Evolutionary conservation across 2,329 filamentous ascomycete genomes (phyloP).

Genomic region (Fusarium verticillioides): DNA sequence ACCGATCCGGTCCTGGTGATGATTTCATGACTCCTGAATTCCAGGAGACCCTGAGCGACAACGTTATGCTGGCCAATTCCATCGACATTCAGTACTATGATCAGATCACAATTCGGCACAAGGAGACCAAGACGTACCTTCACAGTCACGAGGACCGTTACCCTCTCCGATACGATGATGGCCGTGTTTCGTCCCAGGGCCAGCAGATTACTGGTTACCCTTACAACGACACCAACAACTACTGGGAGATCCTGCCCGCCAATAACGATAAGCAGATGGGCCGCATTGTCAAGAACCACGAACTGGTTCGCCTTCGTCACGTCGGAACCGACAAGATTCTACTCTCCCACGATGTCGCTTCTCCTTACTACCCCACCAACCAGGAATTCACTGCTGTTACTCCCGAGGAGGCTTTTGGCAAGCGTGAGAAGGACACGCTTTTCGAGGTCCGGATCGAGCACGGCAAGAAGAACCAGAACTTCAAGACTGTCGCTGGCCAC

Average conservation of each 20-base stretch:
- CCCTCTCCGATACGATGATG: conserved; percentile 95
- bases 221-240: conserved; percentile 98
- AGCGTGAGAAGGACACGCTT: conserved; percentile 86
- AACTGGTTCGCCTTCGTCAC: conserved; percentile 87
- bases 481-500: conserved; percentile 90
- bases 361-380: conserved; percentile 95
- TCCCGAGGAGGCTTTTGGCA: conserved; percentile 75
- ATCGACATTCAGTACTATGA: conserved; percentile 92
- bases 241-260: conserved; percentile 90
- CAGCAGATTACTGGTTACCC: conserved; percentile 99
- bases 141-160: conserved; percentile 93
- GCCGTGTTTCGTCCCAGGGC: conserved; percentile 94
- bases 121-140: conserved; percentile 95
- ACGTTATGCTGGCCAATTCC: conserved; percentile 88
- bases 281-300: conserved; percentile 81
- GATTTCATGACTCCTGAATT: conserved; percentile 99
- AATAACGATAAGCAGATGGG: conserved; percentile 68
- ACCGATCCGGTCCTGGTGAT: conserved; percentile 89
- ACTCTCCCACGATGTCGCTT: conserved; percentile 95
- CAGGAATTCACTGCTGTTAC: conserved; percentile 94
- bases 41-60: conserved; percentile 96
- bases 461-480: conserved; percentile 82
- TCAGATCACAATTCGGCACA: conserved; percentile 87
- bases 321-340: conserved; percentile 86
- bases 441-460: conserved; percentile 94